Evolutionary conservation across 495 filamentous ascomycete species (phyloP), one percentile per base, ranked within the genome.

Genomic region (Daldinia bambusicola): DNA sequence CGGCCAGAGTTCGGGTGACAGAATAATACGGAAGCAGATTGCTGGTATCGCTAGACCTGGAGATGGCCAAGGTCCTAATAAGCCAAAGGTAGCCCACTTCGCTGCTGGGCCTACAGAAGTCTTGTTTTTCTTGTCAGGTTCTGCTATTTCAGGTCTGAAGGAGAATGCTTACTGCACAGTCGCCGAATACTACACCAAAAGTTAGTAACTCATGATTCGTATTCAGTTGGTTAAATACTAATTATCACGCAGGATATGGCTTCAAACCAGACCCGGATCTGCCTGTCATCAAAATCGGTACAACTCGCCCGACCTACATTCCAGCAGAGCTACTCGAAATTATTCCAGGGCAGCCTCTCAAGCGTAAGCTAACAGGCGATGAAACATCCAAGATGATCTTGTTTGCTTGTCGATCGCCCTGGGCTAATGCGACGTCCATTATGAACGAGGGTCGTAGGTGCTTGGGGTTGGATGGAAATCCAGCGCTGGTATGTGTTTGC

Each of bases 281-380:
- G 6, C 92, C 92, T 0, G 83, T 95, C 4, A 78, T 97, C 63
- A 94, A 96, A 72, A 83, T 90, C 12, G 92, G 92, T 5, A 74
- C 58, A 1, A 76, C 81, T 0, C 85, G 83, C 22, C 90, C 92
- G 0, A 81, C 80, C 20, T 95, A 91, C 69, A 71, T 93, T 51
- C 89, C 92, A 0, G 83, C 88, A 0, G 91, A 96, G 68, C 78
- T 89, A 6, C 89, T 90, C 71, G 72, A 72, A 2, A 85, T 96
- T 7, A 68, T 89, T 4, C 85, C 87, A 7, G 93, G 92, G 0
- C 92, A 97, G 74, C 70, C 86, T 9, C 76, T 89, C 13, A 81
- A 82, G 63, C 72, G 80, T 1, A 88, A 89, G 75, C 82, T 93
- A 22, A 76, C 72, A 13, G 77, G 82, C 0, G 75, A 80, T 0